Base-by-base conservation (phyloP, 345 rosid species). In the Euphorbia tirucalli region DNA sequence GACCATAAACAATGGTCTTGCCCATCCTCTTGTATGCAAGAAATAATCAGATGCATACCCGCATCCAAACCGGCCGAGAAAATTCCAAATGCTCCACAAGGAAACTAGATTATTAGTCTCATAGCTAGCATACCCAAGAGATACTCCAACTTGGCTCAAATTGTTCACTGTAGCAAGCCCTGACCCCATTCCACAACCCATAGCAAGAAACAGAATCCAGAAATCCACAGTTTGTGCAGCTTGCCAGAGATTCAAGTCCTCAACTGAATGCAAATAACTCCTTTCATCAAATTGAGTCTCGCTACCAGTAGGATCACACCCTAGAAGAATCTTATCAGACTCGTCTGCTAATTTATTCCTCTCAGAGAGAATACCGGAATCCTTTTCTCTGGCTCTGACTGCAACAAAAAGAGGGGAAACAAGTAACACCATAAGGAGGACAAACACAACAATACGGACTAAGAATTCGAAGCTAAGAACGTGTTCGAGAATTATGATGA, bases 171-270 rank as follows among this genome's bases (percentile, higher is more conserved):
- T 80, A 21, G 87, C 83, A 15, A 85, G 85, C 49, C 92, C 92
- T 1, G 89, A 79, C 6, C 88, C 89, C 83, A 84, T 76, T 28
- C 92, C 88, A 54, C 89, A 86, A 55, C 83, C 81, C 86, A 84
- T 81, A 14, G 86, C 75, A 31, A 84, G 72, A 73, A 74, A 80
- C 74, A 84, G 77, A 48, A 86, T 67, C 89, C 92, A 84, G 72
- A 84, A 86, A 58, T 83, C 64, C 25, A 78, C 18, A 1, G 74
- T 84, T 32, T 71, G 0, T 32, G 77, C 65, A 11, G 89, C 87
- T 80, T 83, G 81, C 55, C 71, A 59, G 43, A 84, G 81, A 65
- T 81, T 74, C 46, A 71, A 28, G 41, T 79, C 72, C 69, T 73
- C 81, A 43, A 55, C 74, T 1, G 27, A 27, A 21, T 41, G 50